A percentile compares a stretch with the other conserved stretches of the same genome.
Conservation (phyloP, 176 grass and related monocot genomes). For the Eremochloa ophiuroides region DNA sequence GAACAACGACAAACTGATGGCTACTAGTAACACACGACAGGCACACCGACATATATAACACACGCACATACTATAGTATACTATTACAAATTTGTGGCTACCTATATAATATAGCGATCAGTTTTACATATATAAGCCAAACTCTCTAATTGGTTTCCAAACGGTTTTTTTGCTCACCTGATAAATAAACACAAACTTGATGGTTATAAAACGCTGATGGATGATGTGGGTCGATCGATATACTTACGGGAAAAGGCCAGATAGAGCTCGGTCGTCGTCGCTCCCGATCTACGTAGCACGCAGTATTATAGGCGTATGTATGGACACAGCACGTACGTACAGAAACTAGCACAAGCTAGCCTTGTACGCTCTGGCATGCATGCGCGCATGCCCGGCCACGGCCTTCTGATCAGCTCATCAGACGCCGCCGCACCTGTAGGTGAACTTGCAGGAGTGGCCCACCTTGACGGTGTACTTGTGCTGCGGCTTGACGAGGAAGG, state of each 20-base stretch:
- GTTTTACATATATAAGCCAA: background rate
- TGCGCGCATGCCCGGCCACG: background rate
- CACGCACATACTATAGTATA: background rate
- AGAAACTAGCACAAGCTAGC: background rate
- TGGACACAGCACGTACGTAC: background rate
- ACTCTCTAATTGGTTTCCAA: background rate
- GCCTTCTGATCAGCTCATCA: background rate
- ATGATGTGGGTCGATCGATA: background rate
- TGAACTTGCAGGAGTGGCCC: conserved; percentile 42
- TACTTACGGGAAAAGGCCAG: background rate
- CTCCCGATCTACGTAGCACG: background rate
- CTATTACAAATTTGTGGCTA: background rate
- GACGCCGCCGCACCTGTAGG: conserved; percentile 56
- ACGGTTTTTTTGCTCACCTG: background rate
- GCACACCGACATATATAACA: background rate
- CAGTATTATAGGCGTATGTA: background rate
- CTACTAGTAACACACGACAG: background rate
- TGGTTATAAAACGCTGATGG: background rate
- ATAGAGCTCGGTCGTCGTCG: background rate
- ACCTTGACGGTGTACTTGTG: conserved; percentile 63
- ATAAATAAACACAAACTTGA: background rate
- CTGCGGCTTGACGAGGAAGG: conserved; percentile 73
- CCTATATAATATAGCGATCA: background rate
- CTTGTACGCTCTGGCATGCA: background rate
- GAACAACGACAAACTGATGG: background rate